Evolutionary conservation across 352 stramenopile species (phyloP).

Genomic region (Globisporangium viniferum): DNA sequence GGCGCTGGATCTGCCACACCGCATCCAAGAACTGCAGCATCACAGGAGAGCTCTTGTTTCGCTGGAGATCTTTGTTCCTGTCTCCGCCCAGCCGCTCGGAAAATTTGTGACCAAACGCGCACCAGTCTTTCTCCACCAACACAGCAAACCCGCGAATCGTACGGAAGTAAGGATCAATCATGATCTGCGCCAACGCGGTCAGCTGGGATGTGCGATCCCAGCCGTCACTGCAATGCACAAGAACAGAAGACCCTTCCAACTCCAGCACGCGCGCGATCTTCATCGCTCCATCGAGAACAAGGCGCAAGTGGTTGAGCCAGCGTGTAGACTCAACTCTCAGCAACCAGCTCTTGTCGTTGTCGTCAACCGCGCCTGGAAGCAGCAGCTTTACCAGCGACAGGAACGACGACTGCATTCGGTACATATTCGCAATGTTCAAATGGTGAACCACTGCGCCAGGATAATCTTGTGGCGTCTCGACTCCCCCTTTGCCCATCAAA

Average conservation of each 20-base stretch:
- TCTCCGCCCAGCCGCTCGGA: constrained; percentile 63
- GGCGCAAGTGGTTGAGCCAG: constrained; percentile 83
- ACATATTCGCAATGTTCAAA: constrained; percentile 92
- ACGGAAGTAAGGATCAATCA: constrained; percentile 88
- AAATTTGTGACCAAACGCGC: constrained; percentile 85
- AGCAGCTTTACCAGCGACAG: constrained; percentile 70
- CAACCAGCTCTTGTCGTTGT: constrained; percentile 67
- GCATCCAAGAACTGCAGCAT: constrained; percentile 87
- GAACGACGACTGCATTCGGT: constrained; percentile 87
- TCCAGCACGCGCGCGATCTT: constrained; percentile 87
- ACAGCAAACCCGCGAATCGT: constrained; percentile 80
- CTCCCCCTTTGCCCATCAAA: constrained; percentile 89
- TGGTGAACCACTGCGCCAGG: constrained; percentile 75
- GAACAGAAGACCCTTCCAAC: constrained; percentile 70
- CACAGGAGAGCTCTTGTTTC: constrained; percentile 77
- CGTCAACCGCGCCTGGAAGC: constrained; percentile 54
- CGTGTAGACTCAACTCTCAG: constrained; percentile 70
- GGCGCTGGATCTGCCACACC: constrained; percentile 80
- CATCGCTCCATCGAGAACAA: constrained; percentile 77
- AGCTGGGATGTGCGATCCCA: constrained; percentile 87
- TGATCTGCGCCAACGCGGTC: constrained; percentile 73
- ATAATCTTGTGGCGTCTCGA: constrained; percentile 85
- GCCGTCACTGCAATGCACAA: constrained; percentile 88
- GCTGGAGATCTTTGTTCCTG: constrained; percentile 68
- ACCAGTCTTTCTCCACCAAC: constrained; percentile 87